Conservation (phyloP, 192 early-diverging fungal genomes). For the Coemansia nantahalensis region DNA sequence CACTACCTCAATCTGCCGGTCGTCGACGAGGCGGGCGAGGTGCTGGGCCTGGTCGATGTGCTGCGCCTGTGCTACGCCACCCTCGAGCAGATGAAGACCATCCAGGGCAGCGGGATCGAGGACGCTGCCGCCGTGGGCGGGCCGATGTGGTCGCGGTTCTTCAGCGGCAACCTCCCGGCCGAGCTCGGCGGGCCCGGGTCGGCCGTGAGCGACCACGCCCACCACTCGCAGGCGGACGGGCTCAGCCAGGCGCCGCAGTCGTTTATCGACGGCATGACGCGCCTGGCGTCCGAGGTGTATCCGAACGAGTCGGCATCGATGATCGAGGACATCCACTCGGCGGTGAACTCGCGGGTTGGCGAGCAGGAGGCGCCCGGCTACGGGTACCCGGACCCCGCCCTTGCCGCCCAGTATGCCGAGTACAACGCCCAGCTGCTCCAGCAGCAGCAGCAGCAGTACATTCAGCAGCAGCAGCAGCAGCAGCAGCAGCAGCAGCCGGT, state of each 20-base stretch:
- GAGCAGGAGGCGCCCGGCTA: slow-evolving; percentile 45
- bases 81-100: no score
- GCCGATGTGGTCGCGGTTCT: no score
- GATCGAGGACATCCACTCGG: slow-evolving; percentile 55
- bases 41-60: slow-evolving; percentile 80
- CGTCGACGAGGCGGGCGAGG: slow-evolving; percentile 63
- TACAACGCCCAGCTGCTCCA: slow-evolving; percentile 43
- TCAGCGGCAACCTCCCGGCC: no score
- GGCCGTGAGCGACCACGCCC: no score
- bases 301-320: slow-evolving; percentile 56
- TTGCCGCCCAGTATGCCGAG: slow-evolving; percentile 30
- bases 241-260: slow-evolving; percentile 41
- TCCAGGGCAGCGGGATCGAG: no score
- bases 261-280: slow-evolving; percentile 42
- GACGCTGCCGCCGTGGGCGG: no score
- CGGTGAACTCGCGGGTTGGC: slow-evolving; percentile 56
- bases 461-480: slow-evolving; percentile 23
- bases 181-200: no score
- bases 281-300: slow-evolving; percentile 48
- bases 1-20: slow-evolving; percentile 85
- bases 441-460: slow-evolving; percentile 11
- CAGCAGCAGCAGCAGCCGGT: slow-evolving; percentile 32
- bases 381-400: slow-evolving; percentile 21
- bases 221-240: no score
- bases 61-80: no score